Evolutionary conservation across 2,329 filamentous ascomycete species (phyloP).

Genomic region (Ophiocordyceps camponoti-floridani): DNA sequence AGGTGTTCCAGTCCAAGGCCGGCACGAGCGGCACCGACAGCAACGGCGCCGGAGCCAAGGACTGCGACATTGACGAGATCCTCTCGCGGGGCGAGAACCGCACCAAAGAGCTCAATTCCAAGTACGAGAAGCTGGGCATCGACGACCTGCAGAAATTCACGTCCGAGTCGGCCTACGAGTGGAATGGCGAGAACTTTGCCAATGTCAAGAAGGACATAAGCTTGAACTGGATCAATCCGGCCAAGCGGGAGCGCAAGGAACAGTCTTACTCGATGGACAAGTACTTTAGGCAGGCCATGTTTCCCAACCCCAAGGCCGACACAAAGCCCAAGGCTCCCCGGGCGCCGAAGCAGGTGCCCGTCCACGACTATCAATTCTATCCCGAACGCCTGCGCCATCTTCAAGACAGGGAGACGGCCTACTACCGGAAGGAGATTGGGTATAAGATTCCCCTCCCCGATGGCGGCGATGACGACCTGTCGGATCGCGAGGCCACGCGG

Average conservation of each 20-base stretch:
- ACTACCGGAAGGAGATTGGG: slow-evolving; percentile 86
- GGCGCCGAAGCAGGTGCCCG: slow-evolving; percentile 76
- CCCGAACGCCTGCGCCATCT: slow-evolving; percentile 67
- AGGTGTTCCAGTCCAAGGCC: slow-evolving; percentile 66
- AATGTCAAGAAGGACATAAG: slow-evolving; percentile 83
- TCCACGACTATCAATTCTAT: slow-evolving; percentile 98
- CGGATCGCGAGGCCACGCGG: slow-evolving; percentile 73
- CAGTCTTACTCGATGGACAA: slow-evolving; percentile 98
- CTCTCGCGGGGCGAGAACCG: slow-evolving; percentile 72
- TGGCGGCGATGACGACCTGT: slow-evolving; percentile 71
- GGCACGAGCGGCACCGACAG: slow-evolving; percentile 40
- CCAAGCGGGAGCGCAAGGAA: slow-evolving; percentile 96
- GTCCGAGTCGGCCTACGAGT: slow-evolving; percentile 93
- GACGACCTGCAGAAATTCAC: slow-evolving; percentile 97
- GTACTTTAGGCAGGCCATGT: slow-evolving; percentile 86
- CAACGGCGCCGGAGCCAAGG: slow-evolving; percentile 46
- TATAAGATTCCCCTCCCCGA: slow-evolving; percentile 88
- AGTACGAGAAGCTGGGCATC: slow-evolving; percentile 91
- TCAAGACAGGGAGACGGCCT: slow-evolving; percentile 92
- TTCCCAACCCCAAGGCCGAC: slow-evolving; percentile 63
- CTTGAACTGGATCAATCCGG: slow-evolving; percentile 92
- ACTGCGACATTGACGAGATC: slow-evolving; percentile 83
- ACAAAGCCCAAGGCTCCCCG: slow-evolving; percentile 90
- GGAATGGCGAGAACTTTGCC: slow-evolving; percentile 95
- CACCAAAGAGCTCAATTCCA: slow-evolving; percentile 77